These are phyloP conservation scores for Agaricus sinodeliciosus DNA, from an alignment of 768 basidiomycete species.

Conservation along the genomic window DNA sequence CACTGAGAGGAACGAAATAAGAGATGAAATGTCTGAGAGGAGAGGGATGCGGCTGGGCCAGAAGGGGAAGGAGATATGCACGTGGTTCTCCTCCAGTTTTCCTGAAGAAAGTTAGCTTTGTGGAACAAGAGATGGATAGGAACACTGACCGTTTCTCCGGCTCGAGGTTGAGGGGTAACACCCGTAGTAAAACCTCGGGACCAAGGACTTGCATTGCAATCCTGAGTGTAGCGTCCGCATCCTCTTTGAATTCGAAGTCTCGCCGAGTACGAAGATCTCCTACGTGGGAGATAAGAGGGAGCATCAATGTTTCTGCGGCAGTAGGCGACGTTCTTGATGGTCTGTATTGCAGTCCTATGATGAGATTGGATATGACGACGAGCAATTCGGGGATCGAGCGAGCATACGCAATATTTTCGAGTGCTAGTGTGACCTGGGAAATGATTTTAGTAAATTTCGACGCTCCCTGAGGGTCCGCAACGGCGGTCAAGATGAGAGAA, in stretches of 20 bases:
- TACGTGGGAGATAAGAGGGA: constrained; percentile 63
- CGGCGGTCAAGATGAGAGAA: constrained; percentile 47
- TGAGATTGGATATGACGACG: constrained; percentile 62
- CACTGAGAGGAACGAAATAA: constrained; percentile 91
- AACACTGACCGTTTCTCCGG: constrained; percentile 63
- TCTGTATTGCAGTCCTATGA: constrained; percentile 53
- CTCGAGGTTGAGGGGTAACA: constrained; percentile 83
- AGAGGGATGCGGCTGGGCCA: constrained; percentile 75
- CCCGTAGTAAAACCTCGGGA: constrained; percentile 66
- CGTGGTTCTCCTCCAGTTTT: constrained; percentile 74
- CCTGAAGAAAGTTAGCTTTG: constrained; percentile 28
- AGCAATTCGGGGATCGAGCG: constrained; percentile 76
- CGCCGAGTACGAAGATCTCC: constrained; percentile 72
- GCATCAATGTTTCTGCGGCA: constrained; percentile 64
- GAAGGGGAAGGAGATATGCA: constrained; percentile 86
- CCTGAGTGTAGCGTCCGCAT: constrained; percentile 71
- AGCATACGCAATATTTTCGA: constrained; percentile 70
- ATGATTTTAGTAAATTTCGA: constrained; percentile 61
- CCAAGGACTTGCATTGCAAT: constrained; percentile 83
- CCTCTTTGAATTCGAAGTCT: constrained; percentile 87
- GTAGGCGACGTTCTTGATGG: constrained; percentile 32
- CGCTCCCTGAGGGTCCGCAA: constrained; percentile 39
- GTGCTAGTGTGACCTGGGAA: constrained; percentile 53
- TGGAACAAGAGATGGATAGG: not conserved
- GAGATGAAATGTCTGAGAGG: constrained; percentile 79